Evolutionary conservation across 106 monocot species (phyloP), one percentile per base, ranked within the genome.

Genomic region (Triglochin maritima): DNA sequence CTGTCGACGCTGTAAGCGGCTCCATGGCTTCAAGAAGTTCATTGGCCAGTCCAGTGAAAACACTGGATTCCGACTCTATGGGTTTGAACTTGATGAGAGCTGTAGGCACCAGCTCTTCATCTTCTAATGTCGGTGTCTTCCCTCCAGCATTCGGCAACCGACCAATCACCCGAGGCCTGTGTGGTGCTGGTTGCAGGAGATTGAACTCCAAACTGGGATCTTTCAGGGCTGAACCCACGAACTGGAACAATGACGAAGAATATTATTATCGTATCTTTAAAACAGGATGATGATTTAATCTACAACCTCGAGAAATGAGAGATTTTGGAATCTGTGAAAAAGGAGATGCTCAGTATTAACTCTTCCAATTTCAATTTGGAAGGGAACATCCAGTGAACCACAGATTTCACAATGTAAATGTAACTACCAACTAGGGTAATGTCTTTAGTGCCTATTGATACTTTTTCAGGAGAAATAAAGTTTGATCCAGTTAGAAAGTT

Each of bases 51-150:
- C 95, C 95, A 9, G 81, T 85, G 73, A 96, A 96, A 17, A 79
- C 61, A 13, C 78, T 29, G 2, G 83, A 85, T 71, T 90, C 85
- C 3, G 87, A 88, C 64, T 96, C 90, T 2, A 78, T 63, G 13
- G 90, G 83, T 62, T 77, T 87, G 72, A 96, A 96, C 69, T 83
- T 96, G 56, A 94, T 42, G 2, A 85, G 87, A 5, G 90, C 81
- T 15, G 90, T 88, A 44, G 95, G 95, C 50, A 96, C 90, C 65
- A 96, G 72, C 2, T 80, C 81, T 65, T 82, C 90, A 9, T 96
- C 90, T 68, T 82, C 87, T 9, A 96, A 56, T 17, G 85, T 90
- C 43, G 81, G 73, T 47, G 76, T 46, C 45, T 65, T 80, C 5
- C 60, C 79, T 56, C 82, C 79, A 16, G 67, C 67, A 49, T 47